Evolutionary conservation across 176 grass and related monocot species (phyloP), one percentile per base, ranked within the genome.

Genomic region (Oryza officinalis): DNA sequence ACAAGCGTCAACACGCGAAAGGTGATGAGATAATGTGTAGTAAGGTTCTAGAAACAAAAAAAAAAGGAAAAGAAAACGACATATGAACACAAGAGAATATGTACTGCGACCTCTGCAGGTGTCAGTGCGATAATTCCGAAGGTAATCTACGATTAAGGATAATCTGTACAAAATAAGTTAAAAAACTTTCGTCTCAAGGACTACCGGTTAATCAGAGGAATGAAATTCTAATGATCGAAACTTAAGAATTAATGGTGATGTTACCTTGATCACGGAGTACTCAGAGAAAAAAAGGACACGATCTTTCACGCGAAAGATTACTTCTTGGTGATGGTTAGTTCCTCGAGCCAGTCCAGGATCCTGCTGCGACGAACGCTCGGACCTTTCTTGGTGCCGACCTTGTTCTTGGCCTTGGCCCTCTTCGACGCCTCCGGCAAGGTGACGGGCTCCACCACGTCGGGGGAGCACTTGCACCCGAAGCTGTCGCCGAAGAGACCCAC

Each of bases 401-500:
- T 83, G 13, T 35, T 35, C 33, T 35, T 35, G 33, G 23, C 37
- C 27, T 64, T 73, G 69, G 43, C 41, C 30, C 43, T 64, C 66
- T 61, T 88, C 63, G 27, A 27, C 18, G 78, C 45, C 60, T 65
- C 74, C 40, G 67, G 68, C 66, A 71, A 3, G 22, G 67, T 23
- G 27, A 75, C 25, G 27, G 82, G 75, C 65, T 81, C 86, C 40
- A 94, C 41, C 30, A 78, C 86, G 49, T 89, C 86, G 6, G 83
- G 92, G 17, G 92, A 89, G 92, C 89, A 91, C 71, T 44, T 94
- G 89, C 92, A 94, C 4, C 83, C 83, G 35, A 94, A 45, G 10
- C 72, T 17, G 5, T 81, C 70, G 0, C 86, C 75, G 63, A 82
- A 11, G 5, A 86, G 4, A 18, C 40, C 71, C 47, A 38, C 17